Conservation (phyloP, 805 yeast genomes). For the Yarrowia phangngaensis region DNA sequence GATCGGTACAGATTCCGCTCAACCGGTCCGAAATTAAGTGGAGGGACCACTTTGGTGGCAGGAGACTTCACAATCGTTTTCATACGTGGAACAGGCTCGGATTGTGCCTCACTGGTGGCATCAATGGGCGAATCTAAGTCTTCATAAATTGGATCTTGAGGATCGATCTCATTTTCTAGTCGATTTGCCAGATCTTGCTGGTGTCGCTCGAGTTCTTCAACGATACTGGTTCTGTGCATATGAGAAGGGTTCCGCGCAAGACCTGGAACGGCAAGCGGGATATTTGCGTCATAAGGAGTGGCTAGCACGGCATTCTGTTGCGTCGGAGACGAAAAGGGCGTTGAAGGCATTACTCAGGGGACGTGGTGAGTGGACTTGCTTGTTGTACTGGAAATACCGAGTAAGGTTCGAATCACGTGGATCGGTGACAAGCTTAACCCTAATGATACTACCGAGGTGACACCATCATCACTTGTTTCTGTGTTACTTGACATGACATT, state of each 20-base stretch:
- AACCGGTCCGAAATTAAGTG: slow-evolving; percentile 92
- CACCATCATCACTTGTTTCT: too few relatives aligned
- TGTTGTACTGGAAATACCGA: too few relatives aligned
- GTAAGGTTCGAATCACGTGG: too few relatives aligned
- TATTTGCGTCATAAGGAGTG: slow-evolving; percentile 6
- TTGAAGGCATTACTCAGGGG: slow-evolving; percentile 23
- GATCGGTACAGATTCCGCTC: slow-evolving; percentile 81
- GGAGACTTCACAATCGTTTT: slow-evolving; percentile 30
- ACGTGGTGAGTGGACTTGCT: too few relatives aligned
- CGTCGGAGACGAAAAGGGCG: slow-evolving; percentile 25
- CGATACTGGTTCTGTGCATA: slow-evolving; percentile 18
- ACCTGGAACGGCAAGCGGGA: slow-evolving; percentile 22
- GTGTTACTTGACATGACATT: too few relatives aligned
- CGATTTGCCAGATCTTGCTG: slow-evolving; percentile 6
- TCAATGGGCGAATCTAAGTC: neutral
- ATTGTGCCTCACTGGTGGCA: neutral
- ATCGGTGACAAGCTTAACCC: too few relatives aligned
- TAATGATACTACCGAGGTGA: too few relatives aligned
- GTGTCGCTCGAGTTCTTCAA: slow-evolving; percentile 22
- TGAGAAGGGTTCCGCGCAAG: slow-evolving; percentile 13
- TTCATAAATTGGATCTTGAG: neutral
- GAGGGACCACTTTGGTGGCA: slow-evolving; percentile 58
- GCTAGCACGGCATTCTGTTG: slow-evolving; percentile 26
- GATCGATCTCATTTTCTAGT: too few relatives aligned
- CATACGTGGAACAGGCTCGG: slow-evolving; percentile 13